phyloP scores from a whole-genome alignment of 164 flowering plant genomes.

The Magnolia officinalis region DNA sequence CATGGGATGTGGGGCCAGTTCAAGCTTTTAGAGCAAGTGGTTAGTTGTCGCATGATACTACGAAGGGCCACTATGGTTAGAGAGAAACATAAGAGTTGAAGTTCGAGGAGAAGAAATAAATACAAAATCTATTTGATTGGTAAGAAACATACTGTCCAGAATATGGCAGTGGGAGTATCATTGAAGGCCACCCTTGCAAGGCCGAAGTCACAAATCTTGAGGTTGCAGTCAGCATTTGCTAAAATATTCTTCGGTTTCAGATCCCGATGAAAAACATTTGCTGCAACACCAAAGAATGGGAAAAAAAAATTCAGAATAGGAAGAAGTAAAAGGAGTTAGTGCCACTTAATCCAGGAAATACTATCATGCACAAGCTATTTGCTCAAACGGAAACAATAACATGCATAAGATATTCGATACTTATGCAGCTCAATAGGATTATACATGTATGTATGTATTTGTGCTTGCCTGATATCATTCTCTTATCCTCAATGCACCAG shows the following conservation, averaged over 20 bases:
- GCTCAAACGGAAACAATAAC: background rate
- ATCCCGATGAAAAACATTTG: conserved; percentile 74
- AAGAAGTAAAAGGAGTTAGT: background rate
- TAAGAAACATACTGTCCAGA: conserved; percentile 69
- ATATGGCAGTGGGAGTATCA: conserved; percentile 81
- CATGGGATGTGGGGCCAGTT: background rate
- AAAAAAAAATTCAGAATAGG: conserved; percentile 1
- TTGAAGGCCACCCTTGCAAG: conserved; percentile 87
- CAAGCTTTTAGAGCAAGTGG: background rate
- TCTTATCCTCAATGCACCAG: background rate
- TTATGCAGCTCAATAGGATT: background rate
- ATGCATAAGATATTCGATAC: background rate
- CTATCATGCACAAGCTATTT: background rate
- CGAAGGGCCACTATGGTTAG: background rate
- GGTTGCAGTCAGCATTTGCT: conserved; percentile 94
- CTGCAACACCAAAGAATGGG: conserved; percentile 26
- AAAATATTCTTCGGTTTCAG: conserved; percentile 84
- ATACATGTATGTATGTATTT: background rate
- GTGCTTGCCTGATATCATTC: background rate
- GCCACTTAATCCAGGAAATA: background rate
- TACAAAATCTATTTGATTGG: background rate
- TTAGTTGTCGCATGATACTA: background rate
- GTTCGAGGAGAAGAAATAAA: background rate
- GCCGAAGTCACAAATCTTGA: conserved; percentile 93
- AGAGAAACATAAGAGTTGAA: background rate